Evolutionary conservation across 768 basidiomycete species (phyloP), one percentile per base, ranked within the genome.

Genomic region (Tricholoma sp.): DNA sequence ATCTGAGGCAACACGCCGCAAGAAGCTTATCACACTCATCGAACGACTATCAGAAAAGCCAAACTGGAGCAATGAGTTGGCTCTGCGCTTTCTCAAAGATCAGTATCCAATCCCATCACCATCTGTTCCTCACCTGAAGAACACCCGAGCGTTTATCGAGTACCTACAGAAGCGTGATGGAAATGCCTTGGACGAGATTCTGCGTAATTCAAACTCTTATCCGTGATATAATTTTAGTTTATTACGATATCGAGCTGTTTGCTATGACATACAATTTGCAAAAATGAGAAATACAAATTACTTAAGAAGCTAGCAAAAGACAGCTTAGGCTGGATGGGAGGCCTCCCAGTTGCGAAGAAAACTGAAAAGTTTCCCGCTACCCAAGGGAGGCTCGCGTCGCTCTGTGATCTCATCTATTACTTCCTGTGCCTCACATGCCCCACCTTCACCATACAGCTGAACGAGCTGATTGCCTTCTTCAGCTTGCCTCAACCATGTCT

Each of bases 21-120:
- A 61, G 50, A 65, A 63, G 28, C 45, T 70, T 15, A 60, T 62
- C 17, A 49, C 50, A 3, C 61, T 72, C 2, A 59, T 72, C 17
- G 56, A 65, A 9, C 33, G 33, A 3, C 61, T 72, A 2, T 29
- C 53, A 2, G 29, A 37, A 15, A 61, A 66, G 39, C 55, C 63
- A 2, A 53, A 55, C 41, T 69, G 68, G 68, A 62, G 55, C 33
- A n/a, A 59, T 10, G 28, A 52, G 7, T 41, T 57, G 7, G 66
- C 65, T 2, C 57, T 70, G 13, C 52, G 57, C 1, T 70, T 65
- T 53, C 61, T 72, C 4, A 44, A 55, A 37, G 54, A 64, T 1
- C 57, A 28, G 29, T 68, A 67, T 51, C 58, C 61, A 4, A 60
- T 66, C n/a, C 61, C 45, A 53, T 50, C 51, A 5, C 33, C 24